These are phyloP conservation scores for Apiospora koreana DNA, from an alignment of 2,329 filamentous ascomycete species.

Conservation along the genomic window DNA sequence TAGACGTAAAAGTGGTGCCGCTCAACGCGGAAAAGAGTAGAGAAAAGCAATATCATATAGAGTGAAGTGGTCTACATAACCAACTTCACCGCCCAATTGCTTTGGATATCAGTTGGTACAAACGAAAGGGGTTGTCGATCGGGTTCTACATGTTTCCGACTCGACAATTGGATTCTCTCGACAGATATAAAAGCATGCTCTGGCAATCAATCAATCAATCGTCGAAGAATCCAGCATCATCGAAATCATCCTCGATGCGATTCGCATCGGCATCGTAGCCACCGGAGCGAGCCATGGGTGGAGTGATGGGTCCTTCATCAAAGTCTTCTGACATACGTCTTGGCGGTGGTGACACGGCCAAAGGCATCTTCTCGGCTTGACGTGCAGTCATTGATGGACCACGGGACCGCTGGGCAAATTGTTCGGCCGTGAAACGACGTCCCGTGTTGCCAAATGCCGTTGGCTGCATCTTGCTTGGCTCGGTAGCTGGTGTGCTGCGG, in stretches of 20 bases:
- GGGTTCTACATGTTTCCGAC: neutral
- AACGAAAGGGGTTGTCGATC: constrained; percentile 9
- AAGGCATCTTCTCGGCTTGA: constrained; percentile 41
- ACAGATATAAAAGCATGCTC: neutral
- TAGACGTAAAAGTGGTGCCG: constrained; percentile 11
- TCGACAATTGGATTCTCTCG: neutral
- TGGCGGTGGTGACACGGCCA: constrained; percentile 44
- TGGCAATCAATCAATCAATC: constrained; percentile 32
- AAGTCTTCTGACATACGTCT: constrained; percentile 31
- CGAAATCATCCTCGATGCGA: constrained; percentile 51
- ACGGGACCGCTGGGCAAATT: constrained; percentile 42
- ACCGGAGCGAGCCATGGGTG: constrained; percentile 60
- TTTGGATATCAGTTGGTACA: constrained; percentile 3
- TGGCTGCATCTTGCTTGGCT: constrained; percentile 48
- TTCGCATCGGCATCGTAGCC: constrained; percentile 64
- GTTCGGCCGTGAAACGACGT: constrained; percentile 55
- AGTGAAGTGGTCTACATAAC: constrained; percentile 3
- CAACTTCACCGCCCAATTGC: neutral
- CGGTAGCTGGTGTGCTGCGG: constrained; percentile 58
- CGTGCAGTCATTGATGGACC: constrained; percentile 34
- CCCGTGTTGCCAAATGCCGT: constrained; percentile 64
- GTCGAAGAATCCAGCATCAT: constrained; percentile 61
- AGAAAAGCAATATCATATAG: neutral
- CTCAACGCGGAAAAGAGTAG: neutral
- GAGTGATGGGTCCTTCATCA: constrained; percentile 52